phyloP scores from a whole-genome alignment of 345 rosid species.

The Euphorbia peplus region DNA sequence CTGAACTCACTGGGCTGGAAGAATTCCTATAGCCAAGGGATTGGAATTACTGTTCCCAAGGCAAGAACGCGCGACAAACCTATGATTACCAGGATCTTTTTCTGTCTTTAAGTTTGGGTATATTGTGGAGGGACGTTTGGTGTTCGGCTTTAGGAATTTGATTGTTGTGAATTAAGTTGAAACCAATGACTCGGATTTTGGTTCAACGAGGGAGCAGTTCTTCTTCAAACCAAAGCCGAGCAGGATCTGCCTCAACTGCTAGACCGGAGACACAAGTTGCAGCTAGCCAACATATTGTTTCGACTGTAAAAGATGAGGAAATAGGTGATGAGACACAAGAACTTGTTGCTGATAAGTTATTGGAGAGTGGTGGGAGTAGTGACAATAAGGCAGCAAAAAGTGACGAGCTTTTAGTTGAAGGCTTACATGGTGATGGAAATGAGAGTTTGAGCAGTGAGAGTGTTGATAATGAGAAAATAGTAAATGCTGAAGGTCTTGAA shows the following conservation, averaged over 20 bases:
- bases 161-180: conserved; percentile 10
- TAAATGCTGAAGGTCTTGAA: conserved; percentile 35
- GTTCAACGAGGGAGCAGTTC: conserved; percentile 87
- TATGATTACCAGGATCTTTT: conserved; percentile 33
- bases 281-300: conserved; percentile 36
- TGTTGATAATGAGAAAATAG: conserved; percentile 34
- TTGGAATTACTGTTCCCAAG: conserved; percentile 71
- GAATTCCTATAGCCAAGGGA: conserved; percentile 79
- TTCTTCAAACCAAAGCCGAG: conserved; percentile 72
- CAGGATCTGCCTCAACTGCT: conserved; percentile 54
- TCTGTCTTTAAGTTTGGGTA: conserved; percentile 34
- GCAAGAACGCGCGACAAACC: conserved; percentile 86
- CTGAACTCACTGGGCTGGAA: conserved; percentile 69
- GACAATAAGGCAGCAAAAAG: conserved; percentile 39
- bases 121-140: conserved; percentile 22
- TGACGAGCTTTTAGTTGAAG: conserved; percentile 43
- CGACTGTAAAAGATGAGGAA: conserved; percentile 64
- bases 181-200: conserved; percentile 81
- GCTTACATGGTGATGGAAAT: conserved; percentile 25
- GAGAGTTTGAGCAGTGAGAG: conserved; percentile 37
- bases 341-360: conserved; percentile 44
- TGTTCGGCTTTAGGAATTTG: conserved; percentile 12
- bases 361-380: conserved; percentile 42
- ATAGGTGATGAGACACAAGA: conserved; percentile 49
- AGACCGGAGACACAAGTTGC: conserved; percentile 49